Evolutionary conservation across 116 monocot genomes (phyloP).

Genomic region (Papilionanthe hybrid): DNA sequence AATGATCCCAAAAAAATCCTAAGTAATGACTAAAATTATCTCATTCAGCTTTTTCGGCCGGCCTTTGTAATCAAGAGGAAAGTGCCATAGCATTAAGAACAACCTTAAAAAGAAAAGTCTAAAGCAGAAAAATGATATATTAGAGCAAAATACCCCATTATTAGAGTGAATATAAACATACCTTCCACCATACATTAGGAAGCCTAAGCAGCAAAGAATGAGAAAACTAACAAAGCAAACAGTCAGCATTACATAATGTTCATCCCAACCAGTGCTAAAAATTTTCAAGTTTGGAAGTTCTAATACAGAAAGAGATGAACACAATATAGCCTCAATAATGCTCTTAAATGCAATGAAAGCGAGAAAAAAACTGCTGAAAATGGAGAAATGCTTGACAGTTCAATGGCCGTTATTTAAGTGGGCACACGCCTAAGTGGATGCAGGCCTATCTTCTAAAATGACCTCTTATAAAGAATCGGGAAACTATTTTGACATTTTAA

Average conservation of each 20-base stretch:
- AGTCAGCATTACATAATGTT: background rate
- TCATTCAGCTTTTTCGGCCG: slow-evolving; percentile 73
- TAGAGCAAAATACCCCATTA: background rate
- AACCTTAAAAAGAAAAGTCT: slow-evolving; percentile 34
- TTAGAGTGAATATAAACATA: slow-evolving; percentile 8
- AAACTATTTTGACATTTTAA: too few relatives aligned
- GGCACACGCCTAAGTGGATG: too few relatives aligned
- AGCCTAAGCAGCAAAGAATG: slow-evolving; percentile 77
- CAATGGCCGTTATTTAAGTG: background rate
- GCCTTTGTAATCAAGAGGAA: slow-evolving; percentile 85
- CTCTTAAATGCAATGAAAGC: background rate
- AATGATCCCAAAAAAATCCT: too few relatives aligned
- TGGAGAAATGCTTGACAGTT: background rate
- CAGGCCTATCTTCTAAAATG: too few relatives aligned
- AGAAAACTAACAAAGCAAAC: slow-evolving; percentile 42
- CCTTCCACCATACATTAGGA: slow-evolving; percentile 87
- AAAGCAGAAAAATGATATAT: background rate
- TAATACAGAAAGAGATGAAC: background rate
- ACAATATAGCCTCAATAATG: background rate
- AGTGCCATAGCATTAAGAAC: slow-evolving; percentile 65
- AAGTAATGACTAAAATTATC: slow-evolving; percentile 19
- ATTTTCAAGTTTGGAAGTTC: background rate
- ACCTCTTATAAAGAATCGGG: too few relatives aligned
- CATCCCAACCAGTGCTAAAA: background rate
- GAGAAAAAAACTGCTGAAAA: background rate